Conservation (phyloP, 2,329 filamentous ascomycete genomes). For the Trichophyton mentagrophytes region DNA sequence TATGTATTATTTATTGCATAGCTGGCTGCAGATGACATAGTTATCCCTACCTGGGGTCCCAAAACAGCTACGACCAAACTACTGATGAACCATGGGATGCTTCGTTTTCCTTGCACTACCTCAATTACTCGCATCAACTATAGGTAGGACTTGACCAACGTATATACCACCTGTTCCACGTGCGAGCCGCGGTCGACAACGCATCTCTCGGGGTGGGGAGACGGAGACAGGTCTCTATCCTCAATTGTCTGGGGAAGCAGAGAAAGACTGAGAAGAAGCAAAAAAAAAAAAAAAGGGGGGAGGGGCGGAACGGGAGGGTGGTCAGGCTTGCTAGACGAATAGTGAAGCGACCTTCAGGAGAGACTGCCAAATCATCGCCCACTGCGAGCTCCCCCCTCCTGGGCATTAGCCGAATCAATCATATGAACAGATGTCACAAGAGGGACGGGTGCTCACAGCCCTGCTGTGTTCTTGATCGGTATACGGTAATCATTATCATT, state of each 20-base stretch:
- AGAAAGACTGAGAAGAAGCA: no score
- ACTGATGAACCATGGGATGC: background rate
- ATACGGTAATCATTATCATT: background rate
- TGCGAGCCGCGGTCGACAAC: constrained; percentile 3
- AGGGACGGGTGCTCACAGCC: background rate
- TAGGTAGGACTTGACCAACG: background rate
- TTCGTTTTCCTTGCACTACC: background rate
- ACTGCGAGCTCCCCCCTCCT: background rate
- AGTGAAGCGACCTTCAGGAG: background rate
- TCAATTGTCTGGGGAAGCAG: background rate
- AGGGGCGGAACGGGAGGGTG: background rate
- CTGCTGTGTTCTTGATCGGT: background rate
- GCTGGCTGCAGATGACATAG: background rate
- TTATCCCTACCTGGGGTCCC: background rate
- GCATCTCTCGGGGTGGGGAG: background rate
- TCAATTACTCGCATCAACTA: constrained; percentile 3
- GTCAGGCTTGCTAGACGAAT: background rate
- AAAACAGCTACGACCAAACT: background rate
- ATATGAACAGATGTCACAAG: constrained; percentile 3
- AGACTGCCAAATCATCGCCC: background rate
- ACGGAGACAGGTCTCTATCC: background rate
- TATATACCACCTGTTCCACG: constrained; percentile 4
- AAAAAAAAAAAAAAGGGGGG: no score
- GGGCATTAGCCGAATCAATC: background rate
- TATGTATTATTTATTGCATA: background rate